Base-by-base conservation (phyloP, 345 rosid species). In the Raphanus sativus region DNA sequence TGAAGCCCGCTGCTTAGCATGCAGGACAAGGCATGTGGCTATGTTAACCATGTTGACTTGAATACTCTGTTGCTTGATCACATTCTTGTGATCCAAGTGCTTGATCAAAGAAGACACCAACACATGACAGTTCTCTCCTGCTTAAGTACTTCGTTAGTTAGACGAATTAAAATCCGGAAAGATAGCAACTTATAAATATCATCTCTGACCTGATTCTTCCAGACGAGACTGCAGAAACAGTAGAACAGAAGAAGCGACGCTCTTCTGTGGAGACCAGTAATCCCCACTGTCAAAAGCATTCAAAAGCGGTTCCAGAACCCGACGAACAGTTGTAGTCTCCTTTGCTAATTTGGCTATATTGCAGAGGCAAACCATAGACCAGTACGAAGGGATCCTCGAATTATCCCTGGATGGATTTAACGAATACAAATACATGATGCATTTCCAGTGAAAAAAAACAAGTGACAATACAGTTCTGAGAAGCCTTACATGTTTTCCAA, bases 51-150 rank as follows among this genome's bases (percentile, higher is more conserved):
- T 85, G 76, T 89, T 82, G 45, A 82, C 83, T 85, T 88, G 95
- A 62, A 83, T 50, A 65, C 52, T 79, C 63, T 87, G 90, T 76
- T 87, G 89, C 77, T 87, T 91, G 38, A 81, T 77, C 58, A 91
- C 87, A 81, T 83, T 84, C 82, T 84, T 94, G 83, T 91, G 90
- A 87, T 94, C 98, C 92, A 94, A 82, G 87, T 94, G 96, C 89
- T 94, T 91, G 83, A 91, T 80, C 90, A 94, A 78, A 77, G 83
- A 81, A 58, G 93, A 86, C 69, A 91, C 81, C 74, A 91, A 77
- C 66, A 84, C 80, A 82, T 94, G 90, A 34, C 91, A 87, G 75
- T 86, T 89, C 48, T 86, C 96, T 65, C 96, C 98, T 91, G 87
- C 52, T 13, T 67, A 45, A 59, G 70, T 65, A 73, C 65, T 66